phyloP scores from a whole-genome alignment of 2,329 filamentous ascomycete species.

The Pseudocercospora vitis region DNA sequence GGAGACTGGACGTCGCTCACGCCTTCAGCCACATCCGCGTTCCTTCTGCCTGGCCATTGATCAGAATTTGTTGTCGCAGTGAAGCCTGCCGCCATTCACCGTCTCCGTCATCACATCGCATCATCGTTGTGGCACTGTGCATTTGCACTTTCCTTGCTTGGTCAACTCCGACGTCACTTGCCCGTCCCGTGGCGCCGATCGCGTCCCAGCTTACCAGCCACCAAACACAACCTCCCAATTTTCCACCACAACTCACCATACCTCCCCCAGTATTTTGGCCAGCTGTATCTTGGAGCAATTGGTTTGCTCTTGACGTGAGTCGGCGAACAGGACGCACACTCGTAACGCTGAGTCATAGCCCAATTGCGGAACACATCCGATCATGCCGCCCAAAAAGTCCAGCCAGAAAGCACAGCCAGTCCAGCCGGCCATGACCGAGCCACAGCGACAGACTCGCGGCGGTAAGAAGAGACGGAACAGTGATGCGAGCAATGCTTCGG shows the following conservation, averaged over 20 bases:
- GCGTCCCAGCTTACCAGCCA: slow-evolving; percentile 2
- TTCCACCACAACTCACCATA: background rate
- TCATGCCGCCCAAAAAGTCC: slow-evolving; percentile 33
- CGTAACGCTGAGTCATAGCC: background rate
- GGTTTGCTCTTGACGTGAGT: background rate
- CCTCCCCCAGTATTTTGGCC: no score
- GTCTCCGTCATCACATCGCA: background rate
- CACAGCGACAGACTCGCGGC: slow-evolving; percentile 24
- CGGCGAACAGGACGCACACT: background rate
- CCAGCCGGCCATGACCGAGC: slow-evolving; percentile 21
- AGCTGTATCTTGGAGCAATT: slow-evolving; percentile 1
- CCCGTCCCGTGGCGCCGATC: background rate
- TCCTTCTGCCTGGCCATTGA: no score
- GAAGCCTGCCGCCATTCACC: no score
- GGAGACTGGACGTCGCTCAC: no score
- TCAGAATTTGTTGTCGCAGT: no score
- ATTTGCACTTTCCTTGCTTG: background rate
- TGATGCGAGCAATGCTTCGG: slow-evolving; percentile 31
- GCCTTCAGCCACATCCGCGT: no score
- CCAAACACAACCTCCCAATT: background rate
- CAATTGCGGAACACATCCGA: background rate
- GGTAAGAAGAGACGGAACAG: slow-evolving; percentile 32
- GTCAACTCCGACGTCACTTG: background rate
- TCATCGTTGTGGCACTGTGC: background rate
- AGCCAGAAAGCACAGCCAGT: slow-evolving; percentile 14